These are phyloP conservation scores for Thermomyces lanuginosus DNA, from an alignment of 2,329 filamentous ascomycete genomes.

Conservation along the genomic window DNA sequence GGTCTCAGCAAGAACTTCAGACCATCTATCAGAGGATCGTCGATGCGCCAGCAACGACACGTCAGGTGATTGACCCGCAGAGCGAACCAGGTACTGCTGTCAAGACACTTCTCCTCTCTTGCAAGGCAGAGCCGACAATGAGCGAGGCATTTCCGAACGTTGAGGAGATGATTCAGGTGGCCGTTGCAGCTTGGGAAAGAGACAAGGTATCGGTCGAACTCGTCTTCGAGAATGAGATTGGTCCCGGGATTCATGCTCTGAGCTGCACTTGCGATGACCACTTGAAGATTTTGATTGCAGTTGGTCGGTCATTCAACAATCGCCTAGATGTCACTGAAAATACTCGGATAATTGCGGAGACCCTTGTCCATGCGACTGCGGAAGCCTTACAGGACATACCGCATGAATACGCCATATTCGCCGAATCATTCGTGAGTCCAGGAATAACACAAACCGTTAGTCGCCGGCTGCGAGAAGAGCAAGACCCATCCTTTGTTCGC, in stretches of 20 bases:
- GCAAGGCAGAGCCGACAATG: conserved; percentile 18
- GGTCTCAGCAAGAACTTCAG: conserved; percentile 36
- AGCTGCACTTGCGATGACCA: conserved; percentile 15
- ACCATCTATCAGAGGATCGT: conserved; percentile 29
- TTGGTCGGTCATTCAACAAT: conserved; percentile 15
- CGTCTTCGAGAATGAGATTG: conserved; percentile 17
- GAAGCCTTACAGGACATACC: conserved; percentile 20
- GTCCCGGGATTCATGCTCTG: conserved; percentile 20
- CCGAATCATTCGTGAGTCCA: conserved; percentile 18
- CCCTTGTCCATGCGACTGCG: conserved; percentile 21
- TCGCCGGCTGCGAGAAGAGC: conserved; percentile 18
- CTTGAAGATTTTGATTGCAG: conserved; percentile 17
- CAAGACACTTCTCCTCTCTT: conserved; percentile 25
- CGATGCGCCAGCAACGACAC: conserved; percentile 26
- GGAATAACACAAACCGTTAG: conserved; percentile 20
- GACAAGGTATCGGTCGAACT: conserved; percentile 19
- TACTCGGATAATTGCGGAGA: conserved; percentile 24
- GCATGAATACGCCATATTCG: conserved; percentile 21
- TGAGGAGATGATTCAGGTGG: conserved; percentile 17
- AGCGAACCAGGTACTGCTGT: conserved; percentile 30
- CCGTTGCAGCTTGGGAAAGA: conserved; percentile 19
- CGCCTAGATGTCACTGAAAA: conserved; percentile 19
- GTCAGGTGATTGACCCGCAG: conserved; percentile 25
- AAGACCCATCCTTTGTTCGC: conserved; percentile 23
- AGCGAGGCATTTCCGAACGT: conserved; percentile 31